Evolutionary conservation across 2,329 filamentous ascomycete genomes (phyloP), one percentile per base, ranked within the genome.

Genomic region (Atkinsonella texensis): DNA sequence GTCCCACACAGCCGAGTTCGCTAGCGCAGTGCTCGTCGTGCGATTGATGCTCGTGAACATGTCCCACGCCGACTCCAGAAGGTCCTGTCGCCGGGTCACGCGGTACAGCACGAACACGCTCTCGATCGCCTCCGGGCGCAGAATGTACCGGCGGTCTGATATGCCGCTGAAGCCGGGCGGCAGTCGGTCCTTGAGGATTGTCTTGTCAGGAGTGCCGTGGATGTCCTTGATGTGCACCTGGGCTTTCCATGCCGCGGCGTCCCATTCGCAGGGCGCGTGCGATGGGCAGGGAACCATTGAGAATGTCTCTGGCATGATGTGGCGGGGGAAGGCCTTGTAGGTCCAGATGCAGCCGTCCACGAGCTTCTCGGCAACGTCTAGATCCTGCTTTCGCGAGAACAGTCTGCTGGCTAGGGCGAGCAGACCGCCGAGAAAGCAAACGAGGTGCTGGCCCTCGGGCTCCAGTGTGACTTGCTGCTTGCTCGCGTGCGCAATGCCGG

Each of bases 341-440:
- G 81, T 80, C 83, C 83, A 86, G 3, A 81, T 80, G 56, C 83
- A 86, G 10, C 82, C 83, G 52, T 84, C 80, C 0, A 82, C 74
- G 11, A 86, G 74, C 59, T 76, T 77, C 62, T 75, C 75, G 18
- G 74, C 83, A 31, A 81, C 73, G 56, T 82, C 79, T 11, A 85
- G 68, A 58, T 86, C 81, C 23, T 75, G 71, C 3, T 75, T 72
- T 1, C 74, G 68, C 8, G 73, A 70, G 54, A 85, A 84, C 39
- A 85, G 74, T 62, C 80, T 81, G 44, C 79, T 79, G 28, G 77
- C 80, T 58, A 86, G 69, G 7, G 74, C 82, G 52, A 84, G 80
- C 82, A 85, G 85, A 58, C 82, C 83, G 32, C 83, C 83, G 42
- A 84, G 69, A 63, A 85, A 86, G 61, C 83, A 52, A 31, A 39